Base-by-base conservation (phyloP, 2,329 filamentous ascomycete species). In the Furcasterigmium furcatum region DNA sequence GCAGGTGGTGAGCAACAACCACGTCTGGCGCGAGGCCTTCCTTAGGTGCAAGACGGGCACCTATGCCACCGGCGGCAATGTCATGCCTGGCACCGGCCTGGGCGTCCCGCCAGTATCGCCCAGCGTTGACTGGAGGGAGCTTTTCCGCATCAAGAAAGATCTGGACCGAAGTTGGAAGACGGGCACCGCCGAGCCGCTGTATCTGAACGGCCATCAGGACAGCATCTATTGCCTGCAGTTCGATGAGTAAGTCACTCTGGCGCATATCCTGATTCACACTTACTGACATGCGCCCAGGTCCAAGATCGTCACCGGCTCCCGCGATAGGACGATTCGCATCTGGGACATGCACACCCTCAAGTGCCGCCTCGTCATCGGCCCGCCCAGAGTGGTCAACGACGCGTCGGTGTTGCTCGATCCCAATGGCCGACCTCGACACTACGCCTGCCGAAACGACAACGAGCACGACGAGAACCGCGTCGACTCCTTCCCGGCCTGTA, bases 221-320 rank as follows among this genome's bases (percentile, higher is more conserved):
- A 96, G 91, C 54, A 95, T 99, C 46, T 99, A 99, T 70, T 99
- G 94, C 66, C 81, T 95, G 46, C 94, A 99, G 62, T 99, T 97
- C 63, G 94, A 99, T 64, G 92, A 97, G 85, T 91, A 78, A 57
- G 85, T 73, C 18, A 24, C 18, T 16, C 12, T 25, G 9, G 2
- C 16, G 3, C 24, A 4, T 16, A 22, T 40, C n/a, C 29, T 24
- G 6, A 7, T 3, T 38, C 35, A 7, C 16, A 4, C 9, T 14
- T 16, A 44, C 68, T 76, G 63, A 75, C 57, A 29, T 16, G 13
- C n/a, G 43, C 20, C 32, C 58, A 91, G 87, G 63, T 77, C 87
- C 61, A 99, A 97, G 67, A 96, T 97, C 60, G 91, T 99, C 54
- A 97, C 94, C 3, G 94, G 94, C 22, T 96, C 92, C 9, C 85